Evolutionary conservation across 1,284 basidiomycete species (phyloP).

Genomic region (Limonomyces culmigenus): DNA sequence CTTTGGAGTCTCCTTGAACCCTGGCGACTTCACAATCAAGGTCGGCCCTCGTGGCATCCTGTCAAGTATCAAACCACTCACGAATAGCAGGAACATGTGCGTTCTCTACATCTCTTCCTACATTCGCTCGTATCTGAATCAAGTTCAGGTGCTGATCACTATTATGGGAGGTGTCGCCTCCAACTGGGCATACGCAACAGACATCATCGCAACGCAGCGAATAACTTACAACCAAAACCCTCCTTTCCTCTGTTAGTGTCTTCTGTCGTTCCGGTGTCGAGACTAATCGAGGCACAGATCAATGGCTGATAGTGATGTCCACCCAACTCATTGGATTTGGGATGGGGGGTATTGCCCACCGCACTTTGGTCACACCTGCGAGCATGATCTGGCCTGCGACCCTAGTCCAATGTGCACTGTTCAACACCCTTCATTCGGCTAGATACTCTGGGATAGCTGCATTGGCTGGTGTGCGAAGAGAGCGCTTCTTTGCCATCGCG

Average conservation of each 20-base stretch:
- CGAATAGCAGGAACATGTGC: background rate
- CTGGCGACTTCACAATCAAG: conserved; percentile 51
- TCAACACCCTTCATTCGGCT: conserved; percentile 60
- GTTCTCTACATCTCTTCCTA: background rate
- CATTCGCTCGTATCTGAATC: too few relatives aligned
- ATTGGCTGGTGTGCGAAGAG: conserved; percentile 52
- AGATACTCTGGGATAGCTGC: conserved; percentile 43
- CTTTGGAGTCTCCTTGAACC: conserved; percentile 42
- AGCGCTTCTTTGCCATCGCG: conserved; percentile 61
- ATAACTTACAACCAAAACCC: conserved; percentile 51
- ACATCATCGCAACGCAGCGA: conserved; percentile 62
- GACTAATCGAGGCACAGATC: conserved; percentile 21
- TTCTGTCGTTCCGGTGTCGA: conserved; percentile 9
- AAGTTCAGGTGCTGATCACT: conserved; percentile 15
- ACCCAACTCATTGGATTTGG: conserved; percentile 81
- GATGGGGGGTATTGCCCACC: conserved; percentile 65
- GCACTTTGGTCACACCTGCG: conserved; percentile 75
- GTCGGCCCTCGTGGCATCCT: conserved; percentile 34
- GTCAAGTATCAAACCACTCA: too few relatives aligned
- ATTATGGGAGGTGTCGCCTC: conserved; percentile 68
- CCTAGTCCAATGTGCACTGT: conserved; percentile 69
- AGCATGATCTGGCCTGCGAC: conserved; percentile 90
- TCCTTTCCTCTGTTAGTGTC: conserved; percentile 38
- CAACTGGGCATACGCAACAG: conserved; percentile 51
- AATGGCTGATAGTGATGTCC: conserved; percentile 70